These are phyloP conservation scores for Saturnispora saitoi DNA, from an alignment of 805 yeast species.

Conservation along the genomic window DNA sequence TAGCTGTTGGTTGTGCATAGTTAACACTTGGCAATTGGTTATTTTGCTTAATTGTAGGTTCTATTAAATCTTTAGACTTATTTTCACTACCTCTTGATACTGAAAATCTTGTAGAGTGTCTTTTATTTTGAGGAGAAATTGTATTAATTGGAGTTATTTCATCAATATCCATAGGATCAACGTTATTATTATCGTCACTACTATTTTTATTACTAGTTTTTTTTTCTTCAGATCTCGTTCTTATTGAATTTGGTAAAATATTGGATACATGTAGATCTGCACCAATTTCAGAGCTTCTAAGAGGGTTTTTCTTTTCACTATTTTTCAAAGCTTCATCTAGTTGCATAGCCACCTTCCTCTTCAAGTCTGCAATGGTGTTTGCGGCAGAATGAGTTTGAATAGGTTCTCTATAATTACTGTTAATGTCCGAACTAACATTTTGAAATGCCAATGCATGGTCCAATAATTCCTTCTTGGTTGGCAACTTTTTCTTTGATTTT, in stretches of 20 bases:
- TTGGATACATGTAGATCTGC: constrained; percentile 20
- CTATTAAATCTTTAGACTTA: not conserved
- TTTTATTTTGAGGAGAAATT: not conserved
- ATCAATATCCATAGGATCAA: not conserved
- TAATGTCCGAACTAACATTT: not conserved
- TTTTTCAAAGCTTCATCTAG: not conserved
- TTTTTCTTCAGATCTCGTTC: not conserved
- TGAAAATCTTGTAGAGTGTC: not conserved
- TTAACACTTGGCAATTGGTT: not conserved
- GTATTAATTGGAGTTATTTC: not conserved
- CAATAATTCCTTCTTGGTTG: constrained; percentile 4
- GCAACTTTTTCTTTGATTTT: constrained; percentile 3
- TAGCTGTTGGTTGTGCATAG: not conserved
- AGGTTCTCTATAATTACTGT: not conserved
- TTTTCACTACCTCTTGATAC: not conserved
- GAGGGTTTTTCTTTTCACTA: not conserved
- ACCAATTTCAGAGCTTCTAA: constrained; percentile 4
- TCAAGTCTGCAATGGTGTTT: not conserved
- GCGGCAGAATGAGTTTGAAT: not conserved
- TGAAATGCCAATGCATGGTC: constrained; percentile 1
- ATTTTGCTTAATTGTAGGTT: not conserved
- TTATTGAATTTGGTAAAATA: constrained; percentile 14
- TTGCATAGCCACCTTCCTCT: constrained; percentile 4
- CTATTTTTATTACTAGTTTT: not conserved
- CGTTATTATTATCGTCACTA: not conserved